Percentiles rank a stretch among this genome's conserved stretches.
These are phyloP conservation scores for Ormosia semicastrata DNA, from an alignment of 306 rosid species.

Conservation along the genomic window DNA sequence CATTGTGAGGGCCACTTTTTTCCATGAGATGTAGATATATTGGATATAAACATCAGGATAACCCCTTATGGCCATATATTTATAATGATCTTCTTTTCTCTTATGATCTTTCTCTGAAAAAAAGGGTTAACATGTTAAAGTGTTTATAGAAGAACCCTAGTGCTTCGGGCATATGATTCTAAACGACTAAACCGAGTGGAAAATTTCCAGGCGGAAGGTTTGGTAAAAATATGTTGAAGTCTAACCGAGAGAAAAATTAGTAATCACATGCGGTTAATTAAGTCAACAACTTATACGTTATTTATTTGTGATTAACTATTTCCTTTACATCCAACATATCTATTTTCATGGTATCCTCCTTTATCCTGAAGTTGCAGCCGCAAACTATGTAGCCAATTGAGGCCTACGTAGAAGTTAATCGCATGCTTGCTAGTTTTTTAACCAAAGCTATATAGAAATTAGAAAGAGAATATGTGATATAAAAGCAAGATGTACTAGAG, in stretches of 20 bases:
- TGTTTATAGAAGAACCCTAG: not conserved
- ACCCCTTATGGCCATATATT: not conserved
- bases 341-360: too few species aligned
- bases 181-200: too few species aligned
- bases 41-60: not conserved
- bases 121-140: not conserved
- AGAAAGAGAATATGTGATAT: not conserved
- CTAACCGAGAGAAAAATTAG: not conserved
- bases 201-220: not conserved
- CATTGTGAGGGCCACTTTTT: not conserved
- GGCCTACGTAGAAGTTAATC: too few species aligned
- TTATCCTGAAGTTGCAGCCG: too few species aligned
- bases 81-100: not conserved
- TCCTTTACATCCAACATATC: not conserved
- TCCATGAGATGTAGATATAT: not conserved
- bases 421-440: not conserved
- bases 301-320: not conserved
- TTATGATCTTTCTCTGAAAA: slow-evolving; percentile 12
- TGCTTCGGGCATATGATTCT: not conserved
- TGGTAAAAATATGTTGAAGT: not conserved
- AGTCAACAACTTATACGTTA: not conserved
- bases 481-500: not conserved
- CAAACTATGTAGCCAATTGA: not conserved
- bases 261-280: not conserved
- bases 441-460: not conserved